Evolutionary conservation across 257 asterid genomes (phyloP).

Genomic region (Primulina eburnea): DNA sequence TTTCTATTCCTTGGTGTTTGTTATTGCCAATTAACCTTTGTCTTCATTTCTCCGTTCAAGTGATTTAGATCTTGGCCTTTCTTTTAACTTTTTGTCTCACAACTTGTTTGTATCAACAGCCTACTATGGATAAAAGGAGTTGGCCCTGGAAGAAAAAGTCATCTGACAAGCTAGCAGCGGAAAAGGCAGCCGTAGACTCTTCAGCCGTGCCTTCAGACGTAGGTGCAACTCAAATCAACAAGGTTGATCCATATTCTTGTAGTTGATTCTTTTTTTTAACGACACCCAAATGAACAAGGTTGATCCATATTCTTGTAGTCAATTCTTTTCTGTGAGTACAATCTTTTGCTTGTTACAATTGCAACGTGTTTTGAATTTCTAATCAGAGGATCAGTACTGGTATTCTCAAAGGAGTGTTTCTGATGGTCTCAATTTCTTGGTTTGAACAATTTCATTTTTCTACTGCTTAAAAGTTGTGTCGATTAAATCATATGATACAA

Average conservation of each 20-base stretch:
- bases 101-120: constrained; percentile 28
- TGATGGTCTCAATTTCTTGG: neutral
- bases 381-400: neutral
- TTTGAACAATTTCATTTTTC: constrained; percentile 1
- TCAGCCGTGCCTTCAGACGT: constrained; percentile 41
- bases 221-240: constrained; percentile 44
- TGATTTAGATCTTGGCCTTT: neutral
- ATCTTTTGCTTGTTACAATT: neutral
- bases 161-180: constrained; percentile 67
- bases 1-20: constrained; percentile 18
- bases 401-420: neutral
- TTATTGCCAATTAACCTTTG: neutral
- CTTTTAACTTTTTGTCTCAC: neutral
- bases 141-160: constrained; percentile 99
- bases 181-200: constrained; percentile 44
- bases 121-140: constrained; percentile 71
- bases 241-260: constrained; percentile 41
- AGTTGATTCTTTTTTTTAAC: constrained; percentile 16
- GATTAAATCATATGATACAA: constrained; percentile 4
- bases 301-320: neutral
- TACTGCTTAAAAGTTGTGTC: neutral
- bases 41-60: constrained; percentile 17
- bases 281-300: constrained; percentile 58
- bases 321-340: constrained; percentile 7
- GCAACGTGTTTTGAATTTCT: neutral